Evolutionary conservation across 2,329 filamentous ascomycete species (phyloP).

Genomic region (Penicillium sp.): DNA sequence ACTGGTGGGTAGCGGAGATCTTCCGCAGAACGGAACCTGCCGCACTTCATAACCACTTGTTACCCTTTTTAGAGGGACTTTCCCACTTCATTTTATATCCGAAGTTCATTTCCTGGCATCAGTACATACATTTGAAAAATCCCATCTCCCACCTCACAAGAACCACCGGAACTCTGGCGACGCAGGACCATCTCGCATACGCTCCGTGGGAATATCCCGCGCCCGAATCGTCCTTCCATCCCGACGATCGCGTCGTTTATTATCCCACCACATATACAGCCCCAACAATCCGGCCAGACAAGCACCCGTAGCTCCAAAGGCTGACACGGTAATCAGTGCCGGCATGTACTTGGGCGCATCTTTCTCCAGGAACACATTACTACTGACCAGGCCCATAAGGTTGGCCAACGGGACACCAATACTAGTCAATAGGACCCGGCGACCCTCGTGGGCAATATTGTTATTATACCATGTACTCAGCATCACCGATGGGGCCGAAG

Average conservation of each 20-base stretch:
- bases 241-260: conserved; percentile 62
- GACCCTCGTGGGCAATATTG: conserved; percentile 78
- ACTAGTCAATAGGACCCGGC: conserved; percentile 71
- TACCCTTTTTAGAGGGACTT: too few relatives aligned
- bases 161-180: conserved; percentile 66
- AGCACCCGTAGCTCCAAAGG: conserved; percentile 62
- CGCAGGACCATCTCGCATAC: conserved; percentile 61
- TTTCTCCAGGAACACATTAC: conserved; percentile 69
- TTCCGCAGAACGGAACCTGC: too few relatives aligned
- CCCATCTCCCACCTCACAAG: conserved; percentile 31
- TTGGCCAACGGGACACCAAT: conserved; percentile 78
- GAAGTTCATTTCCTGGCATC: background rate
- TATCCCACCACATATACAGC: conserved; percentile 69
- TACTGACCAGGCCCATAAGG: conserved; percentile 73
- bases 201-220: conserved; percentile 62
- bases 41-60: too few relatives aligned
- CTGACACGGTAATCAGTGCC: conserved; percentile 64
- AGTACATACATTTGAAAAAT: background rate
- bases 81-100: background rate
- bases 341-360: conserved; percentile 72
- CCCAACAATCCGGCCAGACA: conserved; percentile 63
- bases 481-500: conserved; percentile 74
- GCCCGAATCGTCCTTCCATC: conserved; percentile 64
- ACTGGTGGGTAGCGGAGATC: too few relatives aligned
- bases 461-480: conserved; percentile 77